Conservation (phyloP, 345 rosid species). For the Turnera subulata region DNA sequence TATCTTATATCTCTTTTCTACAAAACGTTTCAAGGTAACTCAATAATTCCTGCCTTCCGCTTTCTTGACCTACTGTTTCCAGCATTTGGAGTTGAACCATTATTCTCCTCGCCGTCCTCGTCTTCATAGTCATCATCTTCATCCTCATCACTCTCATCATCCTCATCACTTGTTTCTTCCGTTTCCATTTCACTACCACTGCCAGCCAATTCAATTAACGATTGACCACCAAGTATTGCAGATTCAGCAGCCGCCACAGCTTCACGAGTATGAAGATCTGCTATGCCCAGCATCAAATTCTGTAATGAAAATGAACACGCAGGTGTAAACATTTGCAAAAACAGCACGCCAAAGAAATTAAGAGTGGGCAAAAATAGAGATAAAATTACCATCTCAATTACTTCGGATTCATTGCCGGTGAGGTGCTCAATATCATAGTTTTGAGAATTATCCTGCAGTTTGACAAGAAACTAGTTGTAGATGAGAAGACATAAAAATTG, state of each 20-base stretch:
- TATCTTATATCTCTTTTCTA: too few relatives aligned
- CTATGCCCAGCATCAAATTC: slow-evolving; percentile 86
- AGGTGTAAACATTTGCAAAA: too few relatives aligned
- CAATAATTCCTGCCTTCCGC: slow-evolving; percentile 43
- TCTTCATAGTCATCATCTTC: slow-evolving; percentile 3
- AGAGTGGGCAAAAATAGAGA: too few relatives aligned
- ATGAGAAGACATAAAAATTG: neutral
- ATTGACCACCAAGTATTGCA: slow-evolving; percentile 43
- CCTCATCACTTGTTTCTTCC: slow-evolving; percentile 26
- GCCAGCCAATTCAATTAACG: slow-evolving; percentile 18
- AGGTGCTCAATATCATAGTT: slow-evolving; percentile 67
- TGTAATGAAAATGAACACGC: slow-evolving; percentile 18
- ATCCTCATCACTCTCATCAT: slow-evolving; percentile 16
- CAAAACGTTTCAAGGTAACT: slow-evolving; percentile 36
- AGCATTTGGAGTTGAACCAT: neutral
- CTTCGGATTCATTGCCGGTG: slow-evolving; percentile 59
- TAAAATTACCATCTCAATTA: slow-evolving; percentile 65
- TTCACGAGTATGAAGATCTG: slow-evolving; percentile 89
- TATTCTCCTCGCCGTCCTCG: slow-evolving; percentile 4
- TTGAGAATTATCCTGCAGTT: slow-evolving; percentile 46
- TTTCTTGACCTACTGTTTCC: slow-evolving; percentile 24
- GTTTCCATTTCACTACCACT: slow-evolving; percentile 40
- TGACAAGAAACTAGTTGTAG: neutral
- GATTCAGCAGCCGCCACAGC: slow-evolving; percentile 84
- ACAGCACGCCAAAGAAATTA: neutral